Conservation (phyloP, 208 protist species). For the Chromosphaera perkinsii region DNA sequence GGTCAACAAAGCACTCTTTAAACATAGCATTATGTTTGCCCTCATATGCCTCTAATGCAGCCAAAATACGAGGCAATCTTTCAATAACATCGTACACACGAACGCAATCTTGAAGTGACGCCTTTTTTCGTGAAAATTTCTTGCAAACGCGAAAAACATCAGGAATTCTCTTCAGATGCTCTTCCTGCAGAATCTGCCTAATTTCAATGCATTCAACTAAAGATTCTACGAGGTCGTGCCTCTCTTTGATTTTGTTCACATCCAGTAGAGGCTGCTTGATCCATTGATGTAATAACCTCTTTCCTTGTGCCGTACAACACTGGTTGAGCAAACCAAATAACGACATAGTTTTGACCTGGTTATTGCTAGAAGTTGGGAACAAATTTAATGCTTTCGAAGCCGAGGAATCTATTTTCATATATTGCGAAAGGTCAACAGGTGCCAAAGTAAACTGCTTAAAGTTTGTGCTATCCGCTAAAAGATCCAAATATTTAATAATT, state of each 20-base stretch:
- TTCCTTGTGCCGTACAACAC: slow-evolving; percentile 88
- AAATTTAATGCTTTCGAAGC: slow-evolving; percentile 1
- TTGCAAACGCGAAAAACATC: slow-evolving; percentile 26
- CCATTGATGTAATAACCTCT: slow-evolving; percentile 88
- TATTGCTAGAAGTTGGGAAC: background rate
- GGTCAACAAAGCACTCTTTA: slow-evolving; percentile 43
- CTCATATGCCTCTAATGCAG: slow-evolving; percentile 63
- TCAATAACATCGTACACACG: slow-evolving; percentile 73
- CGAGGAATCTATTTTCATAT: slow-evolving; percentile 77
- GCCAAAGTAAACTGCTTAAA: slow-evolving; percentile 35
- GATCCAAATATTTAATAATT: slow-evolving; percentile 37
- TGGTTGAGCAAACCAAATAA: slow-evolving; percentile 86
- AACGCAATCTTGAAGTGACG: slow-evolving; percentile 37
- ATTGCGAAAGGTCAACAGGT: slow-evolving; percentile 51
- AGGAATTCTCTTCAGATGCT: slow-evolving; percentile 15
- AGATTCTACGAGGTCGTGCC: slow-evolving; percentile 81
- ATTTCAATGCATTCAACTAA: slow-evolving; percentile 77
- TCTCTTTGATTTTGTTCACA: slow-evolving; percentile 75
- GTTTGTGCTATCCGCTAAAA: slow-evolving; percentile 37
- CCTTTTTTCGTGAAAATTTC: slow-evolving; percentile 35
- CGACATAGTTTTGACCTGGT: slow-evolving; percentile 65
- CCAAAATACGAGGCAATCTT: slow-evolving; percentile 60
- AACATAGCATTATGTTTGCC: slow-evolving; percentile 65
- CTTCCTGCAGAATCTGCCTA: slow-evolving; percentile 60
- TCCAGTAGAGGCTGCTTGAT: slow-evolving; percentile 89